Percentiles rank a stretch among this genome's conserved stretches.
phyloP scores from a whole-genome alignment of 441 rosid genomes.

The Euphorbia schlechtendalii region DNA sequence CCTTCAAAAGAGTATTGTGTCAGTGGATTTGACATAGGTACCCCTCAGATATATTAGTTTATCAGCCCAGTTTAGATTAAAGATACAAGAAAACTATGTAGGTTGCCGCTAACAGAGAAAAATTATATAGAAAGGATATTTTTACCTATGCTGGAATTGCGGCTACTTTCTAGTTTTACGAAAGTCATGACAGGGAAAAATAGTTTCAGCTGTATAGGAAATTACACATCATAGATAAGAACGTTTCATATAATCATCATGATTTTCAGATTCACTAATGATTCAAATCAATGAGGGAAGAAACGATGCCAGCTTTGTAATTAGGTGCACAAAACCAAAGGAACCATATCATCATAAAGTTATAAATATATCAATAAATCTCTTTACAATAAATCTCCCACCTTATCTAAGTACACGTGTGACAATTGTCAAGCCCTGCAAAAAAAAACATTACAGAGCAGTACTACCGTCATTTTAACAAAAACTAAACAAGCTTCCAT shows the following conservation, averaged over 20 bases:
- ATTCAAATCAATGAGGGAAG: too few relatives aligned
- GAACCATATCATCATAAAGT: too few relatives aligned
- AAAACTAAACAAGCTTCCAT: background rate
- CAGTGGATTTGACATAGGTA: too few relatives aligned
- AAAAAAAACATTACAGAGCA: slow-evolving; percentile 13
- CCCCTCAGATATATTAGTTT: too few relatives aligned
- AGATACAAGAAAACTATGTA: background rate
- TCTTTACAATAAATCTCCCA: slow-evolving; percentile 84
- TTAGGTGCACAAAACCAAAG: too few relatives aligned
- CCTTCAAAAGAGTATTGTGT: too few relatives aligned
- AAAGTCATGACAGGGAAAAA: slow-evolving; percentile 89
- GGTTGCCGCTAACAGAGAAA: background rate
- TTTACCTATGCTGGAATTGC: slow-evolving; percentile 97
- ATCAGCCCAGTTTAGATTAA: background rate
- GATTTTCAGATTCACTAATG: background rate
- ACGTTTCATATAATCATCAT: slow-evolving; percentile 1
- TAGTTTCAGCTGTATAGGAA: slow-evolving; percentile 61
- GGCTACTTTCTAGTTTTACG: slow-evolving; percentile 97
- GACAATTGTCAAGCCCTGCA: slow-evolving; percentile 87
- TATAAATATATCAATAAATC: slow-evolving; percentile 30
- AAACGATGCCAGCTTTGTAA: too few relatives aligned
- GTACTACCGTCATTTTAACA: too few relatives aligned
- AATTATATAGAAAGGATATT: slow-evolving; percentile 14
- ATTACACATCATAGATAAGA: background rate
- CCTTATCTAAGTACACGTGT: slow-evolving; percentile 82